Evolutionary conservation across 2,329 filamentous ascomycete species (phyloP).

Genomic region (Scytalidium sp.): DNA sequence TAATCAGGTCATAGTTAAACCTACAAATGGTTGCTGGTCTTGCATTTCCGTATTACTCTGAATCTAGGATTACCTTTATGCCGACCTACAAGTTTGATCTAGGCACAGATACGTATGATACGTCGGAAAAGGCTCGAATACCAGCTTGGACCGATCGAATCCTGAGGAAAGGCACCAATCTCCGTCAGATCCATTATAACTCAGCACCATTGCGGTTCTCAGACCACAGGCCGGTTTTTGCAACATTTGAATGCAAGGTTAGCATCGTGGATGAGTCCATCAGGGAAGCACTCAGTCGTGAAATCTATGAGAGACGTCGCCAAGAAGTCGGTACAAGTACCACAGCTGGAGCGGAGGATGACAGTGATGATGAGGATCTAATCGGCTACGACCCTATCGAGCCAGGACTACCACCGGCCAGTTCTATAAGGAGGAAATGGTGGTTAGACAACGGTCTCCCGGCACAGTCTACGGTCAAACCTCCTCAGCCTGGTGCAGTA

Average conservation of each 20-base stretch:
- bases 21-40: constrained; percentile 93
- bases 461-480: constrained; percentile 68
- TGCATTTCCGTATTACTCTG: constrained; percentile 88
- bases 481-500: constrained; percentile 59
- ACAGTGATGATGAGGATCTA: constrained; percentile 74
- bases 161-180: constrained; percentile 77
- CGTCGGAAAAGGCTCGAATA: constrained; percentile 92
- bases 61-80: constrained; percentile 81
- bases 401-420: constrained; percentile 68
- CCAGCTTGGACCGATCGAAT: constrained; percentile 98
- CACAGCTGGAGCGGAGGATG: constrained; percentile 56
- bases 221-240: constrained; percentile 94
- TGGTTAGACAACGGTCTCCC: constrained; percentile 70
- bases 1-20: constrained; percentile 59
- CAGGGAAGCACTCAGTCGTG: constrained; percentile 69
- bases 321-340: constrained; percentile 63
- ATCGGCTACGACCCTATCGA: constrained; percentile 81
- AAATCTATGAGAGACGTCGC: constrained; percentile 69
- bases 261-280: constrained; percentile 73
- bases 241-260: constrained; percentile 80
- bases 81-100: constrained; percentile 97
- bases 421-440: constrained; percentile 68
- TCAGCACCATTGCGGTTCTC: constrained; percentile 83
- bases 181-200: constrained; percentile 81
- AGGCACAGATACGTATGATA: constrained; percentile 85